These are phyloP conservation scores for Diplotaxis tenuifolia DNA, from an alignment of 345 rosid genomes.

Conservation along the genomic window DNA sequence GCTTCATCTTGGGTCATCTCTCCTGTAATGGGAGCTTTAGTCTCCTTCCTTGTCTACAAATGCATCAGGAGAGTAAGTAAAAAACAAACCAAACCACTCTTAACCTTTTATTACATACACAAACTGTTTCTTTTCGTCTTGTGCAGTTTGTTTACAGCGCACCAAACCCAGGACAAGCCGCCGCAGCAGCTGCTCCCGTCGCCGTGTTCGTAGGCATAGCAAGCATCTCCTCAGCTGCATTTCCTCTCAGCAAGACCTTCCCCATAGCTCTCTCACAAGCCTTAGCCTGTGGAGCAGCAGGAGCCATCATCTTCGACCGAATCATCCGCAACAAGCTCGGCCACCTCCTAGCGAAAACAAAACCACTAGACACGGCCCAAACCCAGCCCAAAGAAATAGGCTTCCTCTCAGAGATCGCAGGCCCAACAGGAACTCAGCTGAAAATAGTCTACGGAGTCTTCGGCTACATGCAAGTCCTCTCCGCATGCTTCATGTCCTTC, in stretches of 20 bases:
- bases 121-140: background rate
- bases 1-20: conserved; percentile 95
- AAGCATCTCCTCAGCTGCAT: conserved; percentile 77
- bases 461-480: conserved; percentile 90
- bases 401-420: conserved; percentile 82
- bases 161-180: conserved; percentile 91
- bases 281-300: conserved; percentile 71
- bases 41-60: conserved; percentile 86
- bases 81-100: background rate
- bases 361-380: conserved; percentile 40
- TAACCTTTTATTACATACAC: background rate
- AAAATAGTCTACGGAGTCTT: conserved; percentile 86
- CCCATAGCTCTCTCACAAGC: conserved; percentile 67
- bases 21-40: conserved; percentile 77
- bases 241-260: conserved; percentile 68
- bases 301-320: conserved; percentile 65
- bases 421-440: conserved; percentile 85
- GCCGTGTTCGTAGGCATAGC: conserved; percentile 84
- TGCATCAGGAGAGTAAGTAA: conserved; percentile 85
- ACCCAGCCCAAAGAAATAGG: conserved; percentile 50
- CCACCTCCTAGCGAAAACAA: conserved; percentile 62
- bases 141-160: conserved; percentile 93
- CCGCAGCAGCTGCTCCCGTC: conserved; percentile 76
- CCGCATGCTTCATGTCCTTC: conserved; percentile 99
- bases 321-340: conserved; percentile 79